Evolutionary conservation across 163 green algal species (phyloP), one percentile per base, ranked within the genome.

Genomic region (Smithsoniella earleae): DNA sequence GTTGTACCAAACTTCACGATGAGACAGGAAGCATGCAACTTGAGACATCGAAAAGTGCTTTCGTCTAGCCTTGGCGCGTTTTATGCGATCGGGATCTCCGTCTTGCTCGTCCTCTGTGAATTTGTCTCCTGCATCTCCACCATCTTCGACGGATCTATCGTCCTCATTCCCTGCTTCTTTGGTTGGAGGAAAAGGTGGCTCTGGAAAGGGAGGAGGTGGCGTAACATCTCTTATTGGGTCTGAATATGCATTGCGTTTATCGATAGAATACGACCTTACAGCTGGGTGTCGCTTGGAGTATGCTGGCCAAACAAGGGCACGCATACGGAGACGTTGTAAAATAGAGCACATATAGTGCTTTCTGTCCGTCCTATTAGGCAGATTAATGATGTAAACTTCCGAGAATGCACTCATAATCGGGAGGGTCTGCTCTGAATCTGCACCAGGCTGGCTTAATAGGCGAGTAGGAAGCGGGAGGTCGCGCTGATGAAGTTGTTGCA

Each of bases 371-470:
- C 49, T 25, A 18, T 25, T 64, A 6, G 49, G 49, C 25, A 64
- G 49, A 27, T 64, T 64, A 27, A 64, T 64, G 49, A 27, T 27
- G 49, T 64, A 64, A 27, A 64, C 49, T 18, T 64, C 49, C 33
- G 49, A 25, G 33, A 64, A 64, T n/a, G n/a, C n/a, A n/a, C n/a
- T n/a, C n/a, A n/a, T n/a, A n/a, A n/a, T n/a, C n/a, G n/a, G n/a
- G n/a, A n/a, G n/a, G n/a, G n/a, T n/a, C n/a, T n/a, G n/a, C n/a
- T n/a, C n/a, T n/a, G n/a, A n/a, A n/a, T n/a, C n/a, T n/a, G n/a
- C n/a, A n/a, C n/a, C n/a, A n/a, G n/a, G n/a, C n/a, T n/a, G n/a
- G n/a, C n/a, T n/a, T n/a, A n/a, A n/a, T n/a, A n/a, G n/a, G n/a
- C n/a, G n/a, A n/a, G n/a, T n/a, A n/a, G n/a, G n/a, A n/a, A n/a